Evolutionary conservation across 202 grass and related monocot genomes (phyloP).

Genomic region (Setaria viridis): DNA sequence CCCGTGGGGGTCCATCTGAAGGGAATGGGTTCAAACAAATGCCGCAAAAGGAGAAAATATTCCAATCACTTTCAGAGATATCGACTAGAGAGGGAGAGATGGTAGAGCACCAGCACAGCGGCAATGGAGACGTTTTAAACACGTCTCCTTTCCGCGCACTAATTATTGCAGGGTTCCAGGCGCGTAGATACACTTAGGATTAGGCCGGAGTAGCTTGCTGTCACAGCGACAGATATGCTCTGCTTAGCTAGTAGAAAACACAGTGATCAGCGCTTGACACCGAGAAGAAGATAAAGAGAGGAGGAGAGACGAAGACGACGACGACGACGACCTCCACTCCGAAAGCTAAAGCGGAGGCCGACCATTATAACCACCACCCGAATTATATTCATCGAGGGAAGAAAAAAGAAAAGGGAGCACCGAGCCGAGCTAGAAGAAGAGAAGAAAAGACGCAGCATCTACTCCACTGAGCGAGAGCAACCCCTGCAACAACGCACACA

Average conservation of each 20-base stretch:
- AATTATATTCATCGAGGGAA: conserved; percentile 3
- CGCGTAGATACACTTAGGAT: background rate
- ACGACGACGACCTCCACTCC: conserved; percentile 40
- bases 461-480: background rate
- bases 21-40: conserved; percentile 1
- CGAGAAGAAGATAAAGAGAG: background rate
- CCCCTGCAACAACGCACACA: background rate
- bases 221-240: background rate
- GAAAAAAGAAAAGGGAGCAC: background rate
- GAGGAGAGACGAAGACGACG: background rate
- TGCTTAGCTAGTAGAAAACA: conserved; percentile 32
- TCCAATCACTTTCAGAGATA: conserved; percentile 22
- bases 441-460: background rate
- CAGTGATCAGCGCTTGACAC: background rate
- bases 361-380: conserved; percentile 54
- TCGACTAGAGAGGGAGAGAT: background rate
- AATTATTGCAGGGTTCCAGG: background rate
- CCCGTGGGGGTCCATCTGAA: background rate
- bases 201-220: background rate
- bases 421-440: background rate
- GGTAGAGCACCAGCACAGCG: background rate
- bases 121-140: conserved; percentile 38
- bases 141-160: conserved; percentile 31
- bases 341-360: conserved; percentile 40
- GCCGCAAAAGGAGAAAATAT: background rate